Evolutionary conservation across 2,329 filamentous ascomycete genomes (phyloP), one percentile per base, ranked within the genome.

Genomic region (Emericellopsis atlantica): DNA sequence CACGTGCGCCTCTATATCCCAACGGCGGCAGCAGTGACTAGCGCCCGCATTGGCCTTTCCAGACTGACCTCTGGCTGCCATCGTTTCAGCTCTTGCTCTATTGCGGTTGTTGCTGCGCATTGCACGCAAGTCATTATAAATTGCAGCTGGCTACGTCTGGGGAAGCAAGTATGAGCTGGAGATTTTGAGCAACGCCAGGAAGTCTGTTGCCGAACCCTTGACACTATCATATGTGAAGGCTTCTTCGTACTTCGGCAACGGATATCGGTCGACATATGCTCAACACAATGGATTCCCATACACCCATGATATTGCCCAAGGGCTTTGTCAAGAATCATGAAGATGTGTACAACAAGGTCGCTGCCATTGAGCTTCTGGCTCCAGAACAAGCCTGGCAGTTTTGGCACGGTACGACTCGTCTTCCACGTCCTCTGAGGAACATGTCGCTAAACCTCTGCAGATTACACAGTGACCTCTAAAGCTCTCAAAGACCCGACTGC

Each of bases 401-500:
- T 51, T 78, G 73, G 67, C 69, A 73, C 57, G 72, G 74, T 79
- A 65, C 48, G 50, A 51, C 39, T n/a, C 12, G 16, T 26, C 15
- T 5, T 21, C 40, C 41, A 33, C n/a, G 12, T 32, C 9, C n/a
- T 32, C 45, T 50, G 40, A 46, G 40, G 39, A 21, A 4, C 33
- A 24, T 26, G 37, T 16, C 6, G 38, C 40, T 41, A 36, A 36
- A 10, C 9, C 8, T 10, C 34, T 23, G 35, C 47, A 79, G 76
- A 76, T 5, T 80, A 79, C 49, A 76, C 75, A 10, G 75, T 67
- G 24, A 79, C 73, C 14, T 70, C 72, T 46, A 70, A 72, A 49
- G 68, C 67, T 48, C 64, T 79, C 26, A 64, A 69, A 44, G 75
- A 80, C 48, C 76, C 76, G n/a, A 79, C 74, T 4, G 74, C 75